Evolutionary conservation across 768 basidiomycete genomes (phyloP).

Genomic region (Neoboletus subvelutipes): DNA sequence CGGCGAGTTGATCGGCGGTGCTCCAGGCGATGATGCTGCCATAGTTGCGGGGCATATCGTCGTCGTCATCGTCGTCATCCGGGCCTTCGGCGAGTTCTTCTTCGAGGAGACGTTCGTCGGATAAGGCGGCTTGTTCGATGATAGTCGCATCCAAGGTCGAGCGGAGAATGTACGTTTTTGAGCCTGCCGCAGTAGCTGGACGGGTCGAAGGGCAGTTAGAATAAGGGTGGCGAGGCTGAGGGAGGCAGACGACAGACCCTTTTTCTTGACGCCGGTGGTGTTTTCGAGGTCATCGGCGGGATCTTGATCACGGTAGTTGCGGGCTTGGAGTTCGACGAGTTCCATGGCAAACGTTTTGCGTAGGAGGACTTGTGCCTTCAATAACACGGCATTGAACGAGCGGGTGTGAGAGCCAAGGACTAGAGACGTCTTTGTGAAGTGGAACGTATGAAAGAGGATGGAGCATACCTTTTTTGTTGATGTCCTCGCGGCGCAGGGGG

Average conservation of each 20-base stretch:
- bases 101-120: slow-evolving; percentile 44
- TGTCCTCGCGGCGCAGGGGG: slow-evolving; percentile 76
- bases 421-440: slow-evolving; percentile 12
- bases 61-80: slow-evolving; percentile 45
- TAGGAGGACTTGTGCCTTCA: slow-evolving; percentile 62
- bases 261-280: slow-evolving; percentile 64
- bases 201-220: background rate
- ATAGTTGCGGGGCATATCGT: slow-evolving; percentile 50
- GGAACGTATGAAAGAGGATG: background rate
- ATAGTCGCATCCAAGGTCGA: slow-evolving; percentile 64
- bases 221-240: background rate
- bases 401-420: slow-evolving; percentile 51
- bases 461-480: slow-evolving; percentile 71
- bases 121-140: slow-evolving; percentile 57
- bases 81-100: slow-evolving; percentile 53
- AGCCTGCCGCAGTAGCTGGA: slow-evolving; percentile 50
- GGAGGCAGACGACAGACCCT: slow-evolving; percentile 40
- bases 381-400: slow-evolving; percentile 64
- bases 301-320: slow-evolving; percentile 44
- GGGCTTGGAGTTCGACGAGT: slow-evolving; percentile 71
- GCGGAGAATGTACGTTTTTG: slow-evolving; percentile 83
- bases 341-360: slow-evolving; percentile 77
- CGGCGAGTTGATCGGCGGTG: slow-evolving; percentile 60
- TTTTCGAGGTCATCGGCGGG: slow-evolving; percentile 45
- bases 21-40: slow-evolving; percentile 79